phyloP scores from a whole-genome alignment of 345 rosid species.

The Fremontodendron californicum region DNA sequence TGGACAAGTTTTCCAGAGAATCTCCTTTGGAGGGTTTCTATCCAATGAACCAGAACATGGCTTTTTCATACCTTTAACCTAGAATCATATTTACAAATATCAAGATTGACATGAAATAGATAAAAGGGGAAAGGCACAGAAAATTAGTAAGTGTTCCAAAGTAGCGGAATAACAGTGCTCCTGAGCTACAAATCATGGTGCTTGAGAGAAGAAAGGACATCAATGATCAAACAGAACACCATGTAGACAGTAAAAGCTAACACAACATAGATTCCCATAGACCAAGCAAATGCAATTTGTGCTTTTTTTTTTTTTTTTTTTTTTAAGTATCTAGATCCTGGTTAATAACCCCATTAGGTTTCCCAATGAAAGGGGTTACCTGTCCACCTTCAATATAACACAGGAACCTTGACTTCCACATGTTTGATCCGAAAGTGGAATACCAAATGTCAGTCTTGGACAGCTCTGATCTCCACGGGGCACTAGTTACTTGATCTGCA shows the following conservation, averaged over 20 bases:
- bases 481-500: conserved; percentile 29
- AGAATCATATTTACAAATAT: conserved; percentile 13
- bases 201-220: conserved; percentile 3
- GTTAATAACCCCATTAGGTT: not conserved
- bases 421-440: conserved; percentile 79
- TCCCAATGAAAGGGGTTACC: conserved; percentile 33
- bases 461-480: conserved; percentile 61
- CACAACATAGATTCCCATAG: not conserved
- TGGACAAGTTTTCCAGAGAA: conserved; percentile 63
- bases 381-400: conserved; percentile 87
- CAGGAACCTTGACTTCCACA: conserved; percentile 76
- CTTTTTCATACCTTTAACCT: conserved; percentile 73
- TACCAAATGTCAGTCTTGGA: conserved; percentile 74
- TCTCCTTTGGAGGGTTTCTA: conserved; percentile 63
- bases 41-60: conserved; percentile 72
- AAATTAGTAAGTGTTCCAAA: too few species aligned
- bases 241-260: not conserved
- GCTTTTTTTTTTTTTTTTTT: too few species aligned
- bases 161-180: not conserved
- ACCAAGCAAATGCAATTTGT: not conserved
- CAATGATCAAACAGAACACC: not conserved
- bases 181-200: not conserved
- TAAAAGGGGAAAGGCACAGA: not conserved
- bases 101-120: not conserved
- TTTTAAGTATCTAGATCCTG: not conserved